Conservation (phyloP, 257 asterid species). For the Solanum phureja region DNA sequence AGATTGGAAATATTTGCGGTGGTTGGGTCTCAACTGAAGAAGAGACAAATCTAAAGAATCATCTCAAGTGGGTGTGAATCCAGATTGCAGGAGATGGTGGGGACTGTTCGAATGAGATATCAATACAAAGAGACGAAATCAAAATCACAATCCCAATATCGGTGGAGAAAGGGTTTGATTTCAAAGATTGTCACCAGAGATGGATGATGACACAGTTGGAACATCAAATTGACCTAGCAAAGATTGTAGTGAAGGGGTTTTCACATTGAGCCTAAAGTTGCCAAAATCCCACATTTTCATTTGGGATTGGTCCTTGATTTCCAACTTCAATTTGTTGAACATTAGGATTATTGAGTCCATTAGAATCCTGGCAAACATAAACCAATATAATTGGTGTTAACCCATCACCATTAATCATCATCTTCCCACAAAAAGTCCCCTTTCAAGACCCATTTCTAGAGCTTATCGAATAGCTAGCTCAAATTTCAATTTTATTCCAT, state of each 20-base stretch:
- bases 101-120: neutral
- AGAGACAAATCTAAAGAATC: neutral
- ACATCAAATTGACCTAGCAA: neutral
- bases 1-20: neutral
- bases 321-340: neutral
- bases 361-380: neutral
- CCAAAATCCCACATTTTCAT: neutral
- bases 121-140: neutral
- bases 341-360: neutral
- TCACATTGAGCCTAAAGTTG: neutral
- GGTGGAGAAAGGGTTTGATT: neutral
- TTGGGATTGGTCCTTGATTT: neutral
- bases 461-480: neutral
- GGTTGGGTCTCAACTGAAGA: neutral
- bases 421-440: neutral
- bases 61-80: neutral
- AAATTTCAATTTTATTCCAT: neutral
- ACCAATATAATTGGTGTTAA: neutral
- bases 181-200: neutral
- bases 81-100: neutral
- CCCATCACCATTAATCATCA: neutral
- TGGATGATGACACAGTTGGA: neutral
- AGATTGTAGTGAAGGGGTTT: neutral
- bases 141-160: neutral
- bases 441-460: neutral